Conservation (phyloP, 495 filamentous ascomycete genomes). For the Polyplosphaeria fusca region DNA sequence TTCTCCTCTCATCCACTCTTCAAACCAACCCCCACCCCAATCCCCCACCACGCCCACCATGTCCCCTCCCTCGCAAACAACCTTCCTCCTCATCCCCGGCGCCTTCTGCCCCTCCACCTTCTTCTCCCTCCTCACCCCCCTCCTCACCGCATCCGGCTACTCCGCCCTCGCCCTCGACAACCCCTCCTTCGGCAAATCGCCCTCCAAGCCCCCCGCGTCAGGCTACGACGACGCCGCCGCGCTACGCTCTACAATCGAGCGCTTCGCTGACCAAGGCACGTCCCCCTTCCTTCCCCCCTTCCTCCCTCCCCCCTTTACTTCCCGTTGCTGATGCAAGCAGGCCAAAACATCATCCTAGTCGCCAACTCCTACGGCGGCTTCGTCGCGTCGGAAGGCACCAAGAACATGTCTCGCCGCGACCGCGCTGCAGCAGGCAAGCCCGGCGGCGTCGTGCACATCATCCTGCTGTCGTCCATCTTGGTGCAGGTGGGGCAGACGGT, state of each 20-base stretch:
- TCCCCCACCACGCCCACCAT: no score
- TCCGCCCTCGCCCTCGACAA: neutral
- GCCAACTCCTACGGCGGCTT: slow-evolving; percentile 9
- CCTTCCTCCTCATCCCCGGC: slow-evolving; percentile 5
- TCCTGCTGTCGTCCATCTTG: neutral
- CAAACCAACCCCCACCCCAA: no score
- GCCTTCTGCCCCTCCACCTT: neutral
- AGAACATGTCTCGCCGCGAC: neutral
- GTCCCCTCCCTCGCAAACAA: neutral
- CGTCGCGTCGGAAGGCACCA: neutral
- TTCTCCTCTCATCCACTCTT: no score
- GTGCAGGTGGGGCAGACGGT: neutral
- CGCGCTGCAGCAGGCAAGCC: neutral
- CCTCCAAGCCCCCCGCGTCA: neutral
- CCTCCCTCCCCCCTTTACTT: no score
- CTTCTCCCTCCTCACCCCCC: neutral
- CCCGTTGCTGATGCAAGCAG: neutral
- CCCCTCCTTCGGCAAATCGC: neutral
- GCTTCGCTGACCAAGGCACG: neutral
- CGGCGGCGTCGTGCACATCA: neutral
- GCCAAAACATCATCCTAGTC: neutral
- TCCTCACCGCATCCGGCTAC: neutral
- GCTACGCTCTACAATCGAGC: neutral
- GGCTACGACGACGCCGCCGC: neutral
- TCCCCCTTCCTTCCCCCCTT: no score